Evolutionary conservation across 2,329 filamentous ascomycete species (phyloP).

Genomic region (Daldinia sp.): DNA sequence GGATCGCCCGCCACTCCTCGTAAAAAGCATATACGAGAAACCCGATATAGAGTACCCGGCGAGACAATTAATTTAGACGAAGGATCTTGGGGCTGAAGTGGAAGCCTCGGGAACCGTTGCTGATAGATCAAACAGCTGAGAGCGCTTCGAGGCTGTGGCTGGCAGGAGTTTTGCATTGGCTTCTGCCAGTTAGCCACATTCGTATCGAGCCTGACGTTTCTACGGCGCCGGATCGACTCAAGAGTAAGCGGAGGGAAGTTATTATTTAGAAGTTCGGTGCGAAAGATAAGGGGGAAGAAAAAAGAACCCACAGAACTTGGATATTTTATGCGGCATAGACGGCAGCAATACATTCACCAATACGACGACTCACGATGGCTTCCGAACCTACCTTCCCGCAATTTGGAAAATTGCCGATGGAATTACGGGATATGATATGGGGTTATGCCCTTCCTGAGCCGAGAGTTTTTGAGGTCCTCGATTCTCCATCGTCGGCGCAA

Average conservation of each 20-base stretch:
- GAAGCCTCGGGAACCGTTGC: constrained; percentile 4
- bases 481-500: constrained; percentile 53
- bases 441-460: constrained; percentile 54
- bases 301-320: background rate
- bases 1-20: constrained; percentile 12
- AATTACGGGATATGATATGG: constrained; percentile 58
- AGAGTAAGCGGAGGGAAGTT: constrained; percentile 1
- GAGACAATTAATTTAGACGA: constrained; percentile 17
- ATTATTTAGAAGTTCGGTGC: constrained; percentile 16
- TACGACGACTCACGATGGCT: constrained; percentile 22
- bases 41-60: constrained; percentile 8
- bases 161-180: constrained; percentile 19
- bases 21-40: constrained; percentile 15
- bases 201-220: background rate
- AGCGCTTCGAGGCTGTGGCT: constrained; percentile 18
- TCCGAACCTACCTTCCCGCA: constrained; percentile 38
- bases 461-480: constrained; percentile 57
- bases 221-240: constrained; percentile 3
- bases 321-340: background rate
- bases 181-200: constrained; percentile 20
- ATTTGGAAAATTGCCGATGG: constrained; percentile 51
- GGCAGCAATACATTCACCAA: constrained; percentile 1
- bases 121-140: constrained; percentile 11
- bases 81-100: constrained; percentile 29
- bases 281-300: background rate